Conservation (phyloP, 1,284 basidiomycete species). For the Heliocybe sulcata region DNA sequence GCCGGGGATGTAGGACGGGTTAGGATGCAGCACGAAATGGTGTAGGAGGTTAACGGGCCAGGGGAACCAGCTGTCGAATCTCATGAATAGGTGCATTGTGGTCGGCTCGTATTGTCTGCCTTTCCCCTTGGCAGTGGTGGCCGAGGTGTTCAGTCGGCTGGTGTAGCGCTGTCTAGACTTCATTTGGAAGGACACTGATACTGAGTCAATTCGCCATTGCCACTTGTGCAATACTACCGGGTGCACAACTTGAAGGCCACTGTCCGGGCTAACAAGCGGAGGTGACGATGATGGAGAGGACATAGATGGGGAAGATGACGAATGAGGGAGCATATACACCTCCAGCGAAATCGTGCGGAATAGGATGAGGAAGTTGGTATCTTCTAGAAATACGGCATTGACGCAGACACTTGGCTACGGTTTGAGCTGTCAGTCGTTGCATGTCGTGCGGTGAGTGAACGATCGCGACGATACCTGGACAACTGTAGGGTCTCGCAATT, state of each 20-base stretch:
- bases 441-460: background rate
- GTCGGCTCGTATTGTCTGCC: constrained; percentile 16
- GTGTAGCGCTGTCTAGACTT: background rate
- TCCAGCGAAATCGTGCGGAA: constrained; percentile 32
- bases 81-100: constrained; percentile 36
- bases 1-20: constrained; percentile 25
- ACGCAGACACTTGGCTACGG: constrained; percentile 23
- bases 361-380: constrained; percentile 31
- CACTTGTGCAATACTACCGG: background rate
- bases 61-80: constrained; percentile 52
- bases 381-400: constrained; percentile 28
- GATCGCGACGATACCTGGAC: constrained; percentile 11
- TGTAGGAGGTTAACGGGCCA: constrained; percentile 66
- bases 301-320: constrained; percentile 6
- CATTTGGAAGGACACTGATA: background rate
- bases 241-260: background rate
- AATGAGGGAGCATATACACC: constrained; percentile 23
- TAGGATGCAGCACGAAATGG: constrained; percentile 44
- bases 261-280: constrained; percentile 9
- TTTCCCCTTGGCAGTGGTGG: background rate
- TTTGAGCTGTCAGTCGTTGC: constrained; percentile 4
- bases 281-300: constrained; percentile 11
- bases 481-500: constrained; percentile 20
- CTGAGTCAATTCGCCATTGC: constrained; percentile 1
- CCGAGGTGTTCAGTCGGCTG: background rate